These are phyloP conservation scores for Leishmania gerbilli DNA, from an alignment of 208 protist genomes.

Conservation along the genomic window DNA sequence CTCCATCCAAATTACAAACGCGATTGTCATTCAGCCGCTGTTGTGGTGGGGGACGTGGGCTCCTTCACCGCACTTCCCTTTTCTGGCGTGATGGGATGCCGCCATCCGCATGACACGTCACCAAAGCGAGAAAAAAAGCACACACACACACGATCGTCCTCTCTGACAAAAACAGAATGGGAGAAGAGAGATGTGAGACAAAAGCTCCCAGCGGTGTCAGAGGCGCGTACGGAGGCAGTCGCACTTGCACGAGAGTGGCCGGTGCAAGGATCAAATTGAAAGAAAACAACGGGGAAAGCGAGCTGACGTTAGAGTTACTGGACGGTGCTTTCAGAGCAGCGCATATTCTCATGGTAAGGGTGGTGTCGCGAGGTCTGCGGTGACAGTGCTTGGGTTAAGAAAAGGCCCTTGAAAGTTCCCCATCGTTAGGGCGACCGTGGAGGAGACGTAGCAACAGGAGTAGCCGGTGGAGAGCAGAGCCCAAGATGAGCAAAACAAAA, in stretches of 20 bases:
- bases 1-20: conserved; percentile 97
- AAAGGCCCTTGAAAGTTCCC: background rate
- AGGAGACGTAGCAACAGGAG: background rate
- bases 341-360: background rate
- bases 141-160: background rate
- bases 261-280: background rate
- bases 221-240: background rate
- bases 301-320: background rate
- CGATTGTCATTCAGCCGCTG: conserved; percentile 60
- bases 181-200: background rate
- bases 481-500: conserved; percentile 9
- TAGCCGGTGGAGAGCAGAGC: background rate
- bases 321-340: background rate
- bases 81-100: background rate
- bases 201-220: background rate
- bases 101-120: background rate
- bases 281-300: background rate
- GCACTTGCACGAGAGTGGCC: background rate
- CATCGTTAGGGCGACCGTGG: background rate
- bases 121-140: background rate
- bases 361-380: background rate
- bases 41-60: background rate
- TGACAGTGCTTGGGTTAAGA: background rate
- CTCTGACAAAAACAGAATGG: background rate
- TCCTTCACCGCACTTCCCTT: background rate